These are phyloP conservation scores for Thuidium tamariscinum DNA, from an alignment of 225 moss, liverwort and hornwort species.

Conservation along the genomic window DNA sequence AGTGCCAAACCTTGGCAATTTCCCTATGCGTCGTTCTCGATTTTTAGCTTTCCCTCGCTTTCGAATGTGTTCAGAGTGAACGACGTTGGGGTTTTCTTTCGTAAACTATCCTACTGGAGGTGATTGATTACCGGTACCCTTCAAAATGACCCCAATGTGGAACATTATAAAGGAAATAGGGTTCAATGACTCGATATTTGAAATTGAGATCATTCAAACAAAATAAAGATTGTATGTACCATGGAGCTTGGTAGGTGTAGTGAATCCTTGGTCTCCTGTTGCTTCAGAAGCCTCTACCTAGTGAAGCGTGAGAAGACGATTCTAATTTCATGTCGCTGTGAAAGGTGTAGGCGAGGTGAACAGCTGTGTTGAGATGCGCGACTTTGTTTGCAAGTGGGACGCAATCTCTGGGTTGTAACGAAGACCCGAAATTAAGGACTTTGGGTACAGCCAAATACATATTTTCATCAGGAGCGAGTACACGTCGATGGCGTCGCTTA, in stretches of 20 bases:
- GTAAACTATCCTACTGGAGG: background rate
- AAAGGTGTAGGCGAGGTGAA: background rate
- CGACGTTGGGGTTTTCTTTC: background rate
- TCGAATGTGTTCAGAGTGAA: background rate
- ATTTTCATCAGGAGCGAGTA: background rate
- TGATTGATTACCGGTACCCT: background rate
- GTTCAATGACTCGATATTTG: too few species aligned
- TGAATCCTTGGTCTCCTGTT: background rate
- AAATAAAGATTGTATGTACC: background rate
- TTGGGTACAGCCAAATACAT: background rate
- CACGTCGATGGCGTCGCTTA: background rate
- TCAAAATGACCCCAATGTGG: background rate
- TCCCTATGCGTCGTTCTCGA: background rate
- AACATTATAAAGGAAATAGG: background rate
- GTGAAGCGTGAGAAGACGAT: background rate
- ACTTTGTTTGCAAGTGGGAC: background rate
- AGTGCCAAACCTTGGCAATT: background rate
- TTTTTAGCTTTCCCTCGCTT: background rate
- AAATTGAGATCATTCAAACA: background rate
- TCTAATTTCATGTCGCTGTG: background rate
- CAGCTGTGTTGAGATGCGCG: background rate
- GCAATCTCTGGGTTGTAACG: too few species aligned
- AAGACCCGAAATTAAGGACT: too few species aligned
- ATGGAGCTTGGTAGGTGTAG: too few species aligned
- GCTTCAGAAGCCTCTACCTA: background rate